These are phyloP conservation scores for Fusarium goolgardi DNA, from an alignment of 2,329 filamentous ascomycete genomes.

Conservation along the genomic window DNA sequence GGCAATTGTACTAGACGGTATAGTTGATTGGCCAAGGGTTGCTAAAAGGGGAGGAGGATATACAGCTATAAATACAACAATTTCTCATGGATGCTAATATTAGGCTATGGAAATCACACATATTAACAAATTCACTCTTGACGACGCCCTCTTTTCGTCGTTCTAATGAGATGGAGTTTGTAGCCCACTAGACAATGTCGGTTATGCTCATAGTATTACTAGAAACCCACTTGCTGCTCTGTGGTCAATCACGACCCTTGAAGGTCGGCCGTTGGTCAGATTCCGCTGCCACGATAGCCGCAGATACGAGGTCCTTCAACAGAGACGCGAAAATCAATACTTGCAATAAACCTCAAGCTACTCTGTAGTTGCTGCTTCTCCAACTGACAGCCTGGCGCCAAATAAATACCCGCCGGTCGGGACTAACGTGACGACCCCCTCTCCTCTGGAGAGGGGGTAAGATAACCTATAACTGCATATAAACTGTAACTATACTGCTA, in stretches of 20 bases:
- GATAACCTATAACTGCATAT: no score
- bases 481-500: no score
- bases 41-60: slow-evolving; percentile 30
- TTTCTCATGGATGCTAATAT: slow-evolving; percentile 21
- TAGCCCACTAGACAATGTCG: slow-evolving; percentile 7
- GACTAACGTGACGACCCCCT: no score
- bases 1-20: slow-evolving; percentile 17
- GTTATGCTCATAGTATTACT: slow-evolving; percentile 7
- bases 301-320: neutral
- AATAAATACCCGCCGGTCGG: slow-evolving; percentile 9
- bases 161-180: slow-evolving; percentile 22
- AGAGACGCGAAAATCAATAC: slow-evolving; percentile 20
- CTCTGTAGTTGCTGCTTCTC: neutral
- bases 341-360: neutral
- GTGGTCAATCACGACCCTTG: neutral
- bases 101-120: slow-evolving; percentile 19
- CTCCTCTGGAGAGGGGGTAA: no score
- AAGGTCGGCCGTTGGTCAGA: neutral
- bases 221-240: slow-evolving; percentile 6
- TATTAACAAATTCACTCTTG: slow-evolving; percentile 16
- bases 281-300: slow-evolving; percentile 8
- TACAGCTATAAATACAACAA: slow-evolving; percentile 32
- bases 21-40: slow-evolving; percentile 23
- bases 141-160: slow-evolving; percentile 7
- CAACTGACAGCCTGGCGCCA: slow-evolving; percentile 8